These are phyloP conservation scores for Ogataea zsoltii DNA, from an alignment of 805 yeast species.

Conservation along the genomic window DNA sequence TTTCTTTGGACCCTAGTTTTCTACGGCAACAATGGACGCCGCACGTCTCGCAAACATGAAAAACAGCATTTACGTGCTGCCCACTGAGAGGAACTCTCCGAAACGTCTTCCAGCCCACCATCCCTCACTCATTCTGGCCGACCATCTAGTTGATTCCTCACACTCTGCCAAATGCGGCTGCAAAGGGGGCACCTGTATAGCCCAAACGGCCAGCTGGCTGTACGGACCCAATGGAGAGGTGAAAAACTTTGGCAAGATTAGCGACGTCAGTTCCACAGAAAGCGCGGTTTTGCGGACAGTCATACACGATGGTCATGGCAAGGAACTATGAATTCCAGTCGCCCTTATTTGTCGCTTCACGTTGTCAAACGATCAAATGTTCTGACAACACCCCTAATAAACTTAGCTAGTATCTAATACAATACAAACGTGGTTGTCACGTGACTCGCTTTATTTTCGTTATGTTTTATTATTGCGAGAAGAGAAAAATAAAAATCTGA, in stretches of 20 bases:
- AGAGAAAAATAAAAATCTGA: no score
- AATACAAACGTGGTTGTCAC: conserved; percentile 3
- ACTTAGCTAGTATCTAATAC: neutral
- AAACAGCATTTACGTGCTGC: conserved; percentile 36
- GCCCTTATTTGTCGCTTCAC: neutral
- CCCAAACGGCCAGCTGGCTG: conserved; percentile 36
- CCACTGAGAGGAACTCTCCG: conserved; percentile 14
- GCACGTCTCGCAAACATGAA: conserved; percentile 32
- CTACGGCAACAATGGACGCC: conserved; percentile 35
- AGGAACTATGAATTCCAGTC: neutral
- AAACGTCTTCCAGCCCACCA: conserved; percentile 35
- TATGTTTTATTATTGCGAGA: neutral
- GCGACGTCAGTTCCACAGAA: conserved; percentile 31
- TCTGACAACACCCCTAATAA: neutral
- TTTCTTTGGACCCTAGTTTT: no score
- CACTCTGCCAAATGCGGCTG: conserved; percentile 36
- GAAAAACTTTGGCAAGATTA: conserved; percentile 16
- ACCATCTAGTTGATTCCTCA: conserved; percentile 29
- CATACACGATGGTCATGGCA: conserved; percentile 22
- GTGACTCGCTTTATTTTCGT: neutral
- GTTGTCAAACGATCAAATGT: no score
- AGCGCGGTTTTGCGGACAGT: conserved; percentile 30
- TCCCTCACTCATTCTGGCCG: conserved; percentile 37
- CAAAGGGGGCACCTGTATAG: conserved; percentile 35
- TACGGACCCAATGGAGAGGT: conserved; percentile 39